Base-by-base conservation (phyloP, 495 filamentous ascomycete species). In the Penicillium crystallinum region DNA sequence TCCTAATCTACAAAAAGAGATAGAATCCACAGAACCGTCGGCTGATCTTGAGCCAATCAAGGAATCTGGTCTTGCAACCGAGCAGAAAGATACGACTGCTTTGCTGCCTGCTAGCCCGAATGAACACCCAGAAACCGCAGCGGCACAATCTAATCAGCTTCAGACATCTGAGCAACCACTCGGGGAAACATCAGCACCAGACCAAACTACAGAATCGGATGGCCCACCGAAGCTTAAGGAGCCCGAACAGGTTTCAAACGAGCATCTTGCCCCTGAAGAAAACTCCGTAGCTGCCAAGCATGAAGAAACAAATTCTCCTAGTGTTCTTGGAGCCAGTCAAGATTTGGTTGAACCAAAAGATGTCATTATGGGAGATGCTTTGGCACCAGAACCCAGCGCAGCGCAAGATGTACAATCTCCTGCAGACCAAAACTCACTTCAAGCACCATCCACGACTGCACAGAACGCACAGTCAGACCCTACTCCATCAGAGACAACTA, bases 281-380 rank as follows among this genome's bases (percentile, higher is more conserved):
- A 6, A 18, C 11, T 27, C 19, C 6, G 22, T 17, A 17, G 31
- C 45, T 14, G 5, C 11, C 5, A 31, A 36, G 5, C 7, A n/a
- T 10, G 31, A 35, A 23, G 31, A 47, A 47, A 15, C 14, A 15
- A 25, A 17, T 3, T 2, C 21, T n/a, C 17, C 14, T 1, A 15
- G n/a, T 19, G 9, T 29, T 39, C 7, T 6, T 5, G 45, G 49
- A 0, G 1, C 46, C 29, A 14, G 22, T 22, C 19, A 17, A 27
- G 30, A 12, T 22, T 8, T 43, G 14, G n/a, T n/a, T 6, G 44
- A 55, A 34, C 15, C 23, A 30, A 55, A 58, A 27, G 54, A 61
- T 41, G 11, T 47, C 6, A 40, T 49, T 14, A 56, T 61, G 55
- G 50, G 31, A 31, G 54, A 54, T 21, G 42, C 44, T 7, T 34